Base-by-base conservation (phyloP, 2,329 filamentous ascomycete species). In the Monilinia polystroma region DNA sequence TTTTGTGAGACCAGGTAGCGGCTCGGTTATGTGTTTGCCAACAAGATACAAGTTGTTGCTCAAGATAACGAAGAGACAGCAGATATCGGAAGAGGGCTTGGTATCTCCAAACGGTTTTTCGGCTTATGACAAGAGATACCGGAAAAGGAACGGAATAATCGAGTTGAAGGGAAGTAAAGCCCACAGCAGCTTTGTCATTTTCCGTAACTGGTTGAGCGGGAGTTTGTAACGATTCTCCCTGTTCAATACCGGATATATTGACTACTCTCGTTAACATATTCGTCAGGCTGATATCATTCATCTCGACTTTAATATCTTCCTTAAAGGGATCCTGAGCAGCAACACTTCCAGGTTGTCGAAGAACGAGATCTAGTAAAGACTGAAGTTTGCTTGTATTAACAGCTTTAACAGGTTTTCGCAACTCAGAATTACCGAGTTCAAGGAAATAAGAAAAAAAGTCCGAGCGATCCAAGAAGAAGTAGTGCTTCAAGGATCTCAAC, bases 371-470 rank as follows among this genome's bases (percentile, higher is more conserved):
- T n/a, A 99, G 86, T 38, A 99, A 82, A 12, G 93, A 97, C 77
- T 99, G 95, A 53, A 99, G 83, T 78, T 99, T 99, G 77, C 88
- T 88, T 66, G 91, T 91, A 75, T 98, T 99, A 78, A 98, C 93
- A 64, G 85, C 85, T 76, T 92, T 92, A 67, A 93, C 91, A 43
- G 91, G 90, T 76, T 97, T 97, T 74, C 92, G 90, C 67, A 99
- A 83, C 79, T 99, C 95, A 1, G 93, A 93, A 41, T 90, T 84
- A 65, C 92, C 89, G 26, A 99, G 87, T 76, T 99, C 95, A 68
- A 99, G 87, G 77, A 99, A 99, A 79, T 98, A 96, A 3, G 93
- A 93, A 78, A 99, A 98, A 81, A 97, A 99, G 77, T 99, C 95
- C 45, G 95, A 97, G 11, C 93, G 90, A 73, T 98, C 94, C 69